A percentile compares a stretch with the other conserved stretches of the same genome.
Evolutionary conservation across 2,329 filamentous ascomycete species (phyloP).

Genomic region (Colletotrichum lini): DNA sequence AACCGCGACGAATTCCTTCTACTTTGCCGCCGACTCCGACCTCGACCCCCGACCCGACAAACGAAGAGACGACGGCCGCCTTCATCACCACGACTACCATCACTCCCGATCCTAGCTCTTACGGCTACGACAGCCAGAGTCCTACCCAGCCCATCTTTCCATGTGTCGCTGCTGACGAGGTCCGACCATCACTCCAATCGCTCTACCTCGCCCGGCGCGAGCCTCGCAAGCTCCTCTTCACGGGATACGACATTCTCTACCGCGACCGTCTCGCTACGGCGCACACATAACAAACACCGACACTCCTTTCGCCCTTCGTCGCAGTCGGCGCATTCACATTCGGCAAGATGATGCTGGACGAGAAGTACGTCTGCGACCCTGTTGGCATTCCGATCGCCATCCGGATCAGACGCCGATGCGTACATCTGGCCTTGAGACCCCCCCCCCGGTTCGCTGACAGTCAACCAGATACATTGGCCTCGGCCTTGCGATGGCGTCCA

Average conservation of each 20-base stretch:
- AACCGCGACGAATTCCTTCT: slow-evolving; percentile 28
- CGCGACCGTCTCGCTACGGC: slow-evolving; percentile 26
- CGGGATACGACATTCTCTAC: slow-evolving; percentile 37
- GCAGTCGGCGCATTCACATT: slow-evolving; percentile 36
- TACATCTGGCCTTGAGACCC: slow-evolving; percentile 20
- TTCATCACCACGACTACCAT: slow-evolving; percentile 10
- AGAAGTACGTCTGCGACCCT: slow-evolving; percentile 44
- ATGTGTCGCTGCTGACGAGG: slow-evolving; percentile 43
- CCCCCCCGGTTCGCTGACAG: slow-evolving; percentile 49
- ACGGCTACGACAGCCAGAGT: slow-evolving; percentile 26
- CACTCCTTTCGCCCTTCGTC: slow-evolving; percentile 34
- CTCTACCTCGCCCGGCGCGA: slow-evolving; percentile 46
- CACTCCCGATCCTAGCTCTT: neutral
- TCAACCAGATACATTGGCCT: slow-evolving; percentile 79
- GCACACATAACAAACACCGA: slow-evolving; percentile 23
- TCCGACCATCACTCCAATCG: slow-evolving; percentile 25
- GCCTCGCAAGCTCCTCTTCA: slow-evolving; percentile 39
- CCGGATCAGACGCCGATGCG: slow-evolving; percentile 9
- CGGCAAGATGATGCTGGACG: slow-evolving; percentile 43
- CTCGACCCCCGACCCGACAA: slow-evolving; percentile 13
- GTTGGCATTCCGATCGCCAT: slow-evolving; percentile 2
- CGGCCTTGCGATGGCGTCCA: slow-evolving; percentile 81
- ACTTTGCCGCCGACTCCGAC: slow-evolving; percentile 10
- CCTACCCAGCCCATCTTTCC: slow-evolving; percentile 19
- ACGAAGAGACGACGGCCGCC: slow-evolving; percentile 15